These are phyloP conservation scores for Penicillium sclerotiorum DNA, from an alignment of 2,329 filamentous ascomycete genomes.

Conservation along the genomic window DNA sequence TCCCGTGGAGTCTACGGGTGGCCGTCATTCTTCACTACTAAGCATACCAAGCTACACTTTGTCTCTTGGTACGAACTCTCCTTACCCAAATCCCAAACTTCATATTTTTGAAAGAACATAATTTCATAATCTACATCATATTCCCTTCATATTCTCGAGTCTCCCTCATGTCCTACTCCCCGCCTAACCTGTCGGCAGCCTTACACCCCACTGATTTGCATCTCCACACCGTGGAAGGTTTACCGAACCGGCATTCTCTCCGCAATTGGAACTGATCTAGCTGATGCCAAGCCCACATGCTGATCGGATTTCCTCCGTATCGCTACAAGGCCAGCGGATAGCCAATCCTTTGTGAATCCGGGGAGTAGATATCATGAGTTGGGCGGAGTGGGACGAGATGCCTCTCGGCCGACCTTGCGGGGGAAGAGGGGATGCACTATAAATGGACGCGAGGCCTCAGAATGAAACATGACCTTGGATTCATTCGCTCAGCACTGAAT, in stretches of 20 bases:
- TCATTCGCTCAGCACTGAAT: no score
- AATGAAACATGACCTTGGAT: no score
- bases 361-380: conserved; percentile 4
- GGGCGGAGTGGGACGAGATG: no score
- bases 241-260: conserved; percentile 11
- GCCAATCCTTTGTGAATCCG: not conserved
- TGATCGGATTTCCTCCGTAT: not conserved
- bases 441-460: no score
- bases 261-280: not conserved
- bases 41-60: no score
- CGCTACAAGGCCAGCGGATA: not conserved
- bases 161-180: not conserved
- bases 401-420: no score
- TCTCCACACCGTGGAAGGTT: conserved; percentile 11
- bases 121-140: no score
- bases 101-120: no score
- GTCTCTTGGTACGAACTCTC: not conserved
- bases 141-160: not conserved
- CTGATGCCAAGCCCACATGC: not conserved
- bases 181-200: not conserved
- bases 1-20: no score
- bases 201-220: conserved; percentile 9
- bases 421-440: no score
- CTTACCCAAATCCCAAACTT: no score
- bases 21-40: not conserved